Percentiles rank a stretch among this genome's conserved stretches.
Conservation (phyloP, 2,329 filamentous ascomycete genomes). For the Colletotrichum brevisporum region DNA sequence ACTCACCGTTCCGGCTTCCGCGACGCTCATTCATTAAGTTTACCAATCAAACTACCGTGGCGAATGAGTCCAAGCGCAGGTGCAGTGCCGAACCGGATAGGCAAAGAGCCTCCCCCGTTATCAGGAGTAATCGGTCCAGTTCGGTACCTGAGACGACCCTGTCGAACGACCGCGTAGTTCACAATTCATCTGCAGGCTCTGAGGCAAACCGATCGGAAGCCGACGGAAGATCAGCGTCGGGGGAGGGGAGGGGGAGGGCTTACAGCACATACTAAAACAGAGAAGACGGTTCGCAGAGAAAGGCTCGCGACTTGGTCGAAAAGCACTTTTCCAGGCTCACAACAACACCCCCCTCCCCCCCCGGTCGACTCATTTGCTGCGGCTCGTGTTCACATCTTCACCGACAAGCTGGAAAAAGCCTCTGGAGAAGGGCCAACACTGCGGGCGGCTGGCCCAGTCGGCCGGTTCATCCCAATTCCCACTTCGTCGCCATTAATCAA, state of each 20-base stretch:
- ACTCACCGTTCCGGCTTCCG: conserved; percentile 37
- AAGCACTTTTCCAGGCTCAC: conserved; percentile 29
- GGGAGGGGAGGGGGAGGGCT: background rate
- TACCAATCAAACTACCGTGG: conserved; percentile 17
- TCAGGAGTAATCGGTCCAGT: conserved; percentile 3
- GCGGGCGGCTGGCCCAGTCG: conserved; percentile 34
- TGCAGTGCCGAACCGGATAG: conserved; percentile 9
- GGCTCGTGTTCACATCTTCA: conserved; percentile 36
- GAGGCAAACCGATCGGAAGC: conserved; percentile 7
- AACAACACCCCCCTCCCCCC: background rate
- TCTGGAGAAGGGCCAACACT: conserved; percentile 32
- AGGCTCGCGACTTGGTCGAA: conserved; percentile 16
- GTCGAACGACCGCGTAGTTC: background rate
- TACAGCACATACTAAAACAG: background rate
- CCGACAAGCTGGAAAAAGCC: conserved; percentile 32
- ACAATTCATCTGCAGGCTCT: background rate
- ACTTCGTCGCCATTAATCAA: conserved; percentile 37
- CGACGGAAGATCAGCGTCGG: conserved; percentile 12
- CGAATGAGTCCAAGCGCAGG: conserved; percentile 30
- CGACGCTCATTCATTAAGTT: conserved; percentile 18
- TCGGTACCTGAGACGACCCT: conserved; percentile 7
- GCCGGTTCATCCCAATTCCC: conserved; percentile 36
- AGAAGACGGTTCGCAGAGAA: conserved; percentile 24
- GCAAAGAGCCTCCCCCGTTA: background rate
- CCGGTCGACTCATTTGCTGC: conserved; percentile 37